Evolutionary conservation across 1,284 basidiomycete species (phyloP).

Genomic region (Heterobasidion irregulare): DNA sequence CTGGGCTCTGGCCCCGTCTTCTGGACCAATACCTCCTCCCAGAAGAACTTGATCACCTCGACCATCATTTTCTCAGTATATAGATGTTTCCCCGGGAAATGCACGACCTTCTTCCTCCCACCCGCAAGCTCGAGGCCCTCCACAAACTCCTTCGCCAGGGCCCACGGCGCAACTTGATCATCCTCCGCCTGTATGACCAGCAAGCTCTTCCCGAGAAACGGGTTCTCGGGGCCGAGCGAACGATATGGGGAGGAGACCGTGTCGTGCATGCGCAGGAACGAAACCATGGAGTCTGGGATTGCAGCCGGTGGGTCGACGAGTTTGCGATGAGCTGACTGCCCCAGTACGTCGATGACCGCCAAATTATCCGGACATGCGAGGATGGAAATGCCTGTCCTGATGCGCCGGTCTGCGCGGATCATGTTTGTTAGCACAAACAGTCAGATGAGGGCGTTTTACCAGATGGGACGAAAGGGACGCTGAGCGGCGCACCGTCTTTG

Average conservation of each 20-base stretch:
- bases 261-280: slow-evolving; percentile 30
- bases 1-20: too few species aligned
- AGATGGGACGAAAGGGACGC: slow-evolving; percentile 7
- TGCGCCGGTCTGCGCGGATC: slow-evolving; percentile 46
- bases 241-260: slow-evolving; percentile 34
- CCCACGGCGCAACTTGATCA: slow-evolving; percentile 58
- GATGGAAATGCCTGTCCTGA: slow-evolving; percentile 68
- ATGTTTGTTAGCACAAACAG: background rate
- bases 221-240: slow-evolving; percentile 24
- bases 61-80: slow-evolving; percentile 40
- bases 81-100: slow-evolving; percentile 43
- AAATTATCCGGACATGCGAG: slow-evolving; percentile 76
- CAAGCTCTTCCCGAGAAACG: slow-evolving; percentile 58
- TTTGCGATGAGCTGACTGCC: too few species aligned
- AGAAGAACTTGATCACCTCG: slow-evolving; percentile 38
- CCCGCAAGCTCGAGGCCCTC: slow-evolving; percentile 42
- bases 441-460: background rate
- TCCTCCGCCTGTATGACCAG: slow-evolving; percentile 53
- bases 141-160: slow-evolving; percentile 43
- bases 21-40: slow-evolving; percentile 11
- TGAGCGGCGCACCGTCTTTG: background rate
- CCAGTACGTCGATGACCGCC: slow-evolving; percentile 35
- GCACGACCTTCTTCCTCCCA: slow-evolving; percentile 37
- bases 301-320: too few species aligned
- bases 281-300: too few species aligned